phyloP scores from a whole-genome alignment of 805 yeast genomes.

The Metschnikowia corniflorae region DNA sequence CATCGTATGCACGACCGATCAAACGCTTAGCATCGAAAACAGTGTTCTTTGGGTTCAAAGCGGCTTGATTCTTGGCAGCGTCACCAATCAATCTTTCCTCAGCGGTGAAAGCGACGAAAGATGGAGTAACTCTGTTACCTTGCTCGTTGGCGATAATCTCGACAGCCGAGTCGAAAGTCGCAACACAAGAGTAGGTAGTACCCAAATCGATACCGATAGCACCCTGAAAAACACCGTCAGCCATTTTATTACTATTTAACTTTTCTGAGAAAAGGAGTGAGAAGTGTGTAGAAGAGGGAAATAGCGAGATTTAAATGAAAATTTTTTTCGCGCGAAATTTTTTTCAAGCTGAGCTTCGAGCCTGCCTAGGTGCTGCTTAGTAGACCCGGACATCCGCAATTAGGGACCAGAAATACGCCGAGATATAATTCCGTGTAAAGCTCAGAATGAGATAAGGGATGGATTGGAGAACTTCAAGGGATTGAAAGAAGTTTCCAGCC shows the following conservation, averaged over 20 bases:
- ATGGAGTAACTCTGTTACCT: conserved; percentile 52
- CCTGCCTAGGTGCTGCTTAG: conserved; percentile 3
- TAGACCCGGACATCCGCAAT: conserved; percentile 7
- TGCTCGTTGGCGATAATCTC: conserved; percentile 50
- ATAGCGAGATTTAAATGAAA: conserved; percentile 16
- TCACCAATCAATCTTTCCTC: conserved; percentile 52
- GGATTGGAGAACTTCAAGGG: too few species aligned
- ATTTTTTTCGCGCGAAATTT: conserved; percentile 18
- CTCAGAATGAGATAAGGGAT: conserved; percentile 4
- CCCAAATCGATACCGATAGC: conserved; percentile 54
- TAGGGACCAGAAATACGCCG: conserved; percentile 11
- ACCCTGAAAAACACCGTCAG: conserved; percentile 31
- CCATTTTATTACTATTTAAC: conserved; percentile 20
- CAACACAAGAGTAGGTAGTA: conserved; percentile 51
- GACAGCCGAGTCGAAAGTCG: conserved; percentile 48
- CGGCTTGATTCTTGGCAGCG: conserved; percentile 51
- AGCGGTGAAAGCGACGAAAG: conserved; percentile 47
- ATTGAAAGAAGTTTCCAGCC: too few species aligned
- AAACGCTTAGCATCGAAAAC: conserved; percentile 50
- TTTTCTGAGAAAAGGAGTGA: conserved; percentile 14
- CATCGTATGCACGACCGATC: conserved; percentile 59
- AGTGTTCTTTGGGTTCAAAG: conserved; percentile 48
- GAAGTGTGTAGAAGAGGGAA: conserved; percentile 14
- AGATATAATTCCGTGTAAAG: background rate
- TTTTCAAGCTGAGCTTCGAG: conserved; percentile 12